These are phyloP conservation scores for Vanderwaltozyma yarrowii DNA, from an alignment of 805 yeast species.

Conservation along the genomic window DNA sequence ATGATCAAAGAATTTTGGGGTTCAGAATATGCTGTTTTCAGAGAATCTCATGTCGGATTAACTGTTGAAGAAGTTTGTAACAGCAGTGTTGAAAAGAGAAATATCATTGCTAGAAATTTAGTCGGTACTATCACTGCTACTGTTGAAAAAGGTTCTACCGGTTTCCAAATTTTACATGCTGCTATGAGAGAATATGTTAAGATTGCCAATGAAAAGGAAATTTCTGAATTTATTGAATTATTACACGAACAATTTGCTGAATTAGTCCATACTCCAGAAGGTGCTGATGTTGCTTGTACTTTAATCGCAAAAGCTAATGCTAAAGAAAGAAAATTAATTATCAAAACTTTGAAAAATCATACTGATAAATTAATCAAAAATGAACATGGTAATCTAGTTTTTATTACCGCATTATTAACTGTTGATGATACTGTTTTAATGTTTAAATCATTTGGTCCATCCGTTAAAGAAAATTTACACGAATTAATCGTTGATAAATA, in stretches of 20 bases:
- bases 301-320: slow-evolving; percentile 77
- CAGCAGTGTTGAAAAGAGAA: slow-evolving; percentile 69
- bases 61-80: slow-evolving; percentile 53
- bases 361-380: slow-evolving; percentile 67
- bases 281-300: slow-evolving; percentile 81
- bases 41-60: slow-evolving; percentile 57
- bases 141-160: slow-evolving; percentile 91
- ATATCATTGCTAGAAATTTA: slow-evolving; percentile 63
- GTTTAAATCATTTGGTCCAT: slow-evolving; percentile 50
- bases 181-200: slow-evolving; percentile 85
- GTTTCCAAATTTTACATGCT: slow-evolving; percentile 91
- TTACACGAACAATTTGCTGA: slow-evolving; percentile 86
- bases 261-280: slow-evolving; percentile 90
- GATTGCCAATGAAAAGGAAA: slow-evolving; percentile 55
- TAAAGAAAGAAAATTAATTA: slow-evolving; percentile 76
- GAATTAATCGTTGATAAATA: slow-evolving; percentile 58
- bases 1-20: slow-evolving; percentile 98
- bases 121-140: slow-evolving; percentile 79
- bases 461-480: slow-evolving; percentile 42
- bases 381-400: slow-evolving; percentile 77
- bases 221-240: slow-evolving; percentile 71
- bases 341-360: slow-evolving; percentile 66
- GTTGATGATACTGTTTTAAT: slow-evolving; percentile 90
- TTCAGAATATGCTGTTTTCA: slow-evolving; percentile 84
- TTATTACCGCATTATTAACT: slow-evolving; percentile 67